Percentiles rank a stretch among this genome's conserved stretches.
Evolutionary conservation across 768 basidiomycete species (phyloP).

Genomic region (Pholiota conissans): DNA sequence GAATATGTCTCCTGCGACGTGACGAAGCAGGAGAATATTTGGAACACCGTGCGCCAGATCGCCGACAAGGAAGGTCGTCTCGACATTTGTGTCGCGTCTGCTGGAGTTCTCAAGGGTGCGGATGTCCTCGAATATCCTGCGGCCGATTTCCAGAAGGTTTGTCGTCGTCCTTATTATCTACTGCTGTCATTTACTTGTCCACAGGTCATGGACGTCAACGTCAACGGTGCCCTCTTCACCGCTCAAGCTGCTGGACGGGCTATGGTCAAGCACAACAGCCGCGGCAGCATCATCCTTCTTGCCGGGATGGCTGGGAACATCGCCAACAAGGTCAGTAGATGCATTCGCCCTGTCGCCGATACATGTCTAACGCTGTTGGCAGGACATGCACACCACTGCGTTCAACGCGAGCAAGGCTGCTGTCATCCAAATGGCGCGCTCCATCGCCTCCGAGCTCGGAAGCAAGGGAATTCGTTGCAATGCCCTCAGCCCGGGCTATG

Average conservation of each 20-base stretch:
- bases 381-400: conserved; percentile 60
- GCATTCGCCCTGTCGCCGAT: neutral
- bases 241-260: conserved; percentile 61
- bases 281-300: conserved; percentile 60
- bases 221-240: conserved; percentile 56
- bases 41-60: conserved; percentile 51
- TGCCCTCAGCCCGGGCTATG: conserved; percentile 69
- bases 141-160: conserved; percentile 55
- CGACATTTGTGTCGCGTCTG: conserved; percentile 67
- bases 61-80: conserved; percentile 58
- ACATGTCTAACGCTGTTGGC: neutral
- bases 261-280: conserved; percentile 48
- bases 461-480: conserved; percentile 69
- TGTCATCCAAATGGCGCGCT: conserved; percentile 76
- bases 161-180: too few relatives aligned
- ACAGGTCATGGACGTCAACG: conserved; percentile 59
- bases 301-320: conserved; percentile 64
- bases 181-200: too few relatives aligned
- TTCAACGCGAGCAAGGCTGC: conserved; percentile 77
- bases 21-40: conserved; percentile 48
- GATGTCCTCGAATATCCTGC: conserved; percentile 59
- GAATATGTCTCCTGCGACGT: conserved; percentile 60
- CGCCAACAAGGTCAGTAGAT: conserved; percentile 39
- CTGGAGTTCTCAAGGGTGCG: conserved; percentile 53
- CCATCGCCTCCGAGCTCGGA: conserved; percentile 77